phyloP scores from a whole-genome alignment of 352 stramenopile species.

The Pythium scleroteichum region DNA sequence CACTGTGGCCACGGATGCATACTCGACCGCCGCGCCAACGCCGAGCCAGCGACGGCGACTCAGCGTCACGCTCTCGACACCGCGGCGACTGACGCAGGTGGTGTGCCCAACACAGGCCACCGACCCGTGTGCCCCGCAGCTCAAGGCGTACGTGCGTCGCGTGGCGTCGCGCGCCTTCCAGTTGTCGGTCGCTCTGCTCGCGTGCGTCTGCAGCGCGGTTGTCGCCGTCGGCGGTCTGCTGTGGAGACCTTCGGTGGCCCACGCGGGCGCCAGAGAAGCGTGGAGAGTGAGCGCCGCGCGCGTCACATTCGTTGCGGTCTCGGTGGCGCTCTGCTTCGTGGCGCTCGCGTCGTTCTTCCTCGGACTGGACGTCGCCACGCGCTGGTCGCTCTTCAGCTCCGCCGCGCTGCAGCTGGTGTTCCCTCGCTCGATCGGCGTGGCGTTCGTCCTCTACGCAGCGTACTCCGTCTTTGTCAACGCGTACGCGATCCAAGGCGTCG shows the following conservation, averaged over 20 bases:
- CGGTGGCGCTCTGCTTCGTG: constrained; percentile 10
- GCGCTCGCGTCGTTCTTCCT: constrained; percentile 28
- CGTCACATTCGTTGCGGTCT: constrained; percentile 2
- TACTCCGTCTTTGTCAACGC: constrained; percentile 20
- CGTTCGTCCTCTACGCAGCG: constrained; percentile 28
- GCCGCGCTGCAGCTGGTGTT: constrained; percentile 37
- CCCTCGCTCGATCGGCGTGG: constrained; percentile 27
- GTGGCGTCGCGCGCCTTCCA: constrained; percentile 21
- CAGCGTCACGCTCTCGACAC: constrained; percentile 2
- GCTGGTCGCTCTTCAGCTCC: constrained; percentile 40
- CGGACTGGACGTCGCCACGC: constrained; percentile 32
- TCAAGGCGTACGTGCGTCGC: constrained; percentile 21
- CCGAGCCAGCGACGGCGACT: constrained; percentile 13
- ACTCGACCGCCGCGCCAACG: neutral
- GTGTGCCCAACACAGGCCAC: constrained; percentile 12
- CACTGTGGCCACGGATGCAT: neutral
- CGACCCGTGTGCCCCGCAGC: constrained; percentile 18
- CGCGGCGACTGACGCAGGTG: constrained; percentile 20
- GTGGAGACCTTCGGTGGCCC: constrained; percentile 10
- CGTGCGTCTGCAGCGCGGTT: neutral
- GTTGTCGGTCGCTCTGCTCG: constrained; percentile 12
- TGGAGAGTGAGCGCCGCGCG: constrained; percentile 2
- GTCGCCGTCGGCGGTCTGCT: constrained; percentile 16
- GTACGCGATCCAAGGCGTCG: constrained; percentile 25
- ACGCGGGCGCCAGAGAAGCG: neutral